Percentiles rank a stretch among this genome's conserved stretches.
phyloP scores from a whole-genome alignment of 1,284 basidiomycete species.

The Ganoderma multipileum region DNA sequence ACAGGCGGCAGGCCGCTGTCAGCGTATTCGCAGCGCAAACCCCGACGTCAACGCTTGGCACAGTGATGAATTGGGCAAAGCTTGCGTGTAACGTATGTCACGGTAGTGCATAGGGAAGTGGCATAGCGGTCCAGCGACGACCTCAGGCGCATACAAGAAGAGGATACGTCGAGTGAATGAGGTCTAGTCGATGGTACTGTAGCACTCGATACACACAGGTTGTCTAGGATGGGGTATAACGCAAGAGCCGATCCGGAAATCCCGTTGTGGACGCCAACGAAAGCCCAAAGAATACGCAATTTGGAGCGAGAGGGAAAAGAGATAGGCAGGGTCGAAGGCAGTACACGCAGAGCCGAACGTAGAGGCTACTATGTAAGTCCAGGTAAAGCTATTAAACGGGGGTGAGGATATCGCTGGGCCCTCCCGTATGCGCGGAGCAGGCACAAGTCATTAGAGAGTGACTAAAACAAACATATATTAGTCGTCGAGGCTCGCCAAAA shows the following conservation, averaged over 20 bases:
- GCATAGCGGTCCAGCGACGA: background rate
- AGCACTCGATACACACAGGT: background rate
- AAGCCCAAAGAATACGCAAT: constrained; percentile 2
- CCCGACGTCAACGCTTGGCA: background rate
- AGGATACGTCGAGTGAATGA: background rate
- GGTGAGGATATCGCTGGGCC: constrained; percentile 19
- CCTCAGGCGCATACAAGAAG: background rate
- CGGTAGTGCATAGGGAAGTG: constrained; percentile 12
- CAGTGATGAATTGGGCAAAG: background rate
- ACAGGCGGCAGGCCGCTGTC: too few species aligned
- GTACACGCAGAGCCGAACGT: constrained; percentile 20
- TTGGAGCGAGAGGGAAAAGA: constrained; percentile 9
- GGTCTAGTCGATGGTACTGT: background rate
- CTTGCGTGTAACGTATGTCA: constrained; percentile 8
- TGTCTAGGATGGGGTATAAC: constrained; percentile 19
- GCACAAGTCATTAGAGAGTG: constrained; percentile 18
- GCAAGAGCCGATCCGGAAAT: constrained; percentile 11
- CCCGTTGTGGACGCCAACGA: background rate
- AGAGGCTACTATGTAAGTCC: background rate
- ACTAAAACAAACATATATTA: constrained; percentile 7
- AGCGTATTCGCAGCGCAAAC: background rate
- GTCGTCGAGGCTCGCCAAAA: background rate
- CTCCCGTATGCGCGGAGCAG: background rate
- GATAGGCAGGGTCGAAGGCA: background rate
- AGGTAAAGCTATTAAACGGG: constrained; percentile 24